Evolutionary conservation across 2,329 filamentous ascomycete genomes (phyloP).

Genomic region (Sporothrix phasma): DNA sequence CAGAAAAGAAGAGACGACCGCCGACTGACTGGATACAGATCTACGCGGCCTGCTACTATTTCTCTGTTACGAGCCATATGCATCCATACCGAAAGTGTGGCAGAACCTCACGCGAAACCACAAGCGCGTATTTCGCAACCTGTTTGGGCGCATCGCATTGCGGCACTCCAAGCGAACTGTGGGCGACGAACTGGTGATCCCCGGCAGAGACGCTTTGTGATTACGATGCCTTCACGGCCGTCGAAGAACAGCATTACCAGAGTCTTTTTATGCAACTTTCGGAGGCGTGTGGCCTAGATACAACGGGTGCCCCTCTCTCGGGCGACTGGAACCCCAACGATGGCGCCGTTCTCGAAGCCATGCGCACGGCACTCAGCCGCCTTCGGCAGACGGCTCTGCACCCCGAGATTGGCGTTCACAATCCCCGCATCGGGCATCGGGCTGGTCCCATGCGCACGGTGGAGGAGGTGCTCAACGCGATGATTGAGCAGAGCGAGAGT

Average conservation of each 20-base stretch:
- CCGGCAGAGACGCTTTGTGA: conserved; percentile 77
- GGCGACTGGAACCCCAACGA: conserved; percentile 57
- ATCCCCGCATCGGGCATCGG: conserved; percentile 52
- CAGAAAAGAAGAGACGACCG: neutral
- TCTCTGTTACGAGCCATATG: conserved; percentile 68
- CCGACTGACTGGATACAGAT: conserved; percentile 37
- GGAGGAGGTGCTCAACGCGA: conserved; percentile 74
- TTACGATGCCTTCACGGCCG: conserved; percentile 78
- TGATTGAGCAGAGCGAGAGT: conserved; percentile 78
- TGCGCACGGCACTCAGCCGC: conserved; percentile 69
- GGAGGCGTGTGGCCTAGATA: conserved; percentile 54
- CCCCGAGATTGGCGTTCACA: conserved; percentile 65
- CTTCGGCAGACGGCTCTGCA: conserved; percentile 43
- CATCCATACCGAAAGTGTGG: conserved; percentile 56
- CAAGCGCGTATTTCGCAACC: conserved; percentile 51
- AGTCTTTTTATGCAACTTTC: conserved; percentile 68
- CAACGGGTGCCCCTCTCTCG: conserved; percentile 50
- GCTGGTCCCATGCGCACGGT: conserved; percentile 67
- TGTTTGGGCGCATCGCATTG: conserved; percentile 65
- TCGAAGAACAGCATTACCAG: conserved; percentile 85
- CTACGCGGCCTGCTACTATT: conserved; percentile 75
- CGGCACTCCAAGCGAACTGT: conserved; percentile 80
- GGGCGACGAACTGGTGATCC: conserved; percentile 66
- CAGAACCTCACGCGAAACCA: conserved; percentile 51
- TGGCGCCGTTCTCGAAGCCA: conserved; percentile 48